Base-by-base conservation (phyloP, 1,284 basidiomycete species). In the Trametes polyzona region DNA sequence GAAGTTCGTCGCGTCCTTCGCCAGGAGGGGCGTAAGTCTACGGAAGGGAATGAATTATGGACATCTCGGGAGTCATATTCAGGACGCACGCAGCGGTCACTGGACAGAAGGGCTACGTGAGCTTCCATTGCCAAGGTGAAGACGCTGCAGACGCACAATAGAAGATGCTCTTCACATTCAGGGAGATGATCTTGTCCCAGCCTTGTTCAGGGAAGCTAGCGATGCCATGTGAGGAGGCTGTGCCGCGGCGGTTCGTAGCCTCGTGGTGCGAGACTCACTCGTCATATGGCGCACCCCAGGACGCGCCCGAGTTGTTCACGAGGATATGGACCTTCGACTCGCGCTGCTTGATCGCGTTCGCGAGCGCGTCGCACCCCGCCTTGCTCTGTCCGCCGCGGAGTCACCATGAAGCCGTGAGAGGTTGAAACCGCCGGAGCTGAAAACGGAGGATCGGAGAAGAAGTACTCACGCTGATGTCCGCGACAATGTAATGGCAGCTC, bases 91-190 rank as follows among this genome's bases (percentile, higher is more conserved):
- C 88, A 49, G 78, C 77, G 17, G 89, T 90, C 76, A 87, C 88
- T 90, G 51, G 21, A 24, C 24, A 23, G 37, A 17, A 12, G 37
- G 17, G 21, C 19, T 33, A 24, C 2, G 12, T 39, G 39, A 12
- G 33, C 35, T 21, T 10, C 27, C 17, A 17, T 9, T 47, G 19
- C 42, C 6, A n/a, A 46, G 42, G 32, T n/a, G n/a, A n/a, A n/a
- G n/a, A n/a, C n/a, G 23, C 44, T 33, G 24, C 35, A 27, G 35
- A 74, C 86, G 56, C 56, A 91, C 89, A 77, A 72, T 92, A 93
- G 67, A 91, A 93, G 36, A 90, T 77, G 60, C 86, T 84, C 76
- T 93, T 93, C 46, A 93, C 81, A 65, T 93, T 93, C 44, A 92
- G 79, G 16, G 83, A 82, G 71, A 93, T 82, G 32, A 93, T 76